Evolutionary conservation across 306 rosid species (phyloP).

Genomic region (Cucumis hystrix): DNA sequence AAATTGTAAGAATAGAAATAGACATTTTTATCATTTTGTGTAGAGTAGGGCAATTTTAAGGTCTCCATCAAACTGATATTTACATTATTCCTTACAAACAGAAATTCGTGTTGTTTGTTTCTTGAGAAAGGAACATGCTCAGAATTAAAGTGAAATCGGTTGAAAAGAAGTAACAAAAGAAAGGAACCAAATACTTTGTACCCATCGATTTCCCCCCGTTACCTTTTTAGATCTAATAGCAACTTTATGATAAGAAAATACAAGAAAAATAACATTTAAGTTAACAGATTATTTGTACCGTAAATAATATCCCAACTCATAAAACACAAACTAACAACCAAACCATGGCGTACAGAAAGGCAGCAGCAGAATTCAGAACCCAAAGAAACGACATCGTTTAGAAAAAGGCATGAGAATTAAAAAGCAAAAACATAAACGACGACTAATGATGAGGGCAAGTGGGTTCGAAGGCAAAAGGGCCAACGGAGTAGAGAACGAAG

Average conservation of each 20-base stretch:
- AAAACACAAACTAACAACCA: background rate
- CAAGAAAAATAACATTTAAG: background rate
- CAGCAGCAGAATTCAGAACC: background rate
- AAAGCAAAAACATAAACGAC: too few species aligned
- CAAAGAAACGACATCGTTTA: background rate
- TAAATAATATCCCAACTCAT: background rate
- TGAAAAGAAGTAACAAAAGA: background rate
- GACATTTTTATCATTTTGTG: too few species aligned
- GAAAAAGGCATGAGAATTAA: background rate
- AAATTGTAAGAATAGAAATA: too few species aligned
- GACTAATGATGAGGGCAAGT: slow-evolving; percentile 24
- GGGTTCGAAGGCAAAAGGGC: slow-evolving; percentile 74
- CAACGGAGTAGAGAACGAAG: slow-evolving; percentile 47
- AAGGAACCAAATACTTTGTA: background rate
- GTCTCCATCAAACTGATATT: background rate
- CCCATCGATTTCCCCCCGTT: too few species aligned
- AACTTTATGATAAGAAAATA: too few species aligned
- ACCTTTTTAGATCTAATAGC: too few species aligned
- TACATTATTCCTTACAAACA: background rate
- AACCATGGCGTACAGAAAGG: background rate
- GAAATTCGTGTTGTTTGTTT: background rate
- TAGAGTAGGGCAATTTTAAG: background rate
- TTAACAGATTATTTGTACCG: background rate
- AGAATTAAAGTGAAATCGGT: background rate
- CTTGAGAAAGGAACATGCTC: background rate